phyloP scores from a whole-genome alignment of 2,329 filamentous ascomycete species.

The Bisporella sp. region DNA sequence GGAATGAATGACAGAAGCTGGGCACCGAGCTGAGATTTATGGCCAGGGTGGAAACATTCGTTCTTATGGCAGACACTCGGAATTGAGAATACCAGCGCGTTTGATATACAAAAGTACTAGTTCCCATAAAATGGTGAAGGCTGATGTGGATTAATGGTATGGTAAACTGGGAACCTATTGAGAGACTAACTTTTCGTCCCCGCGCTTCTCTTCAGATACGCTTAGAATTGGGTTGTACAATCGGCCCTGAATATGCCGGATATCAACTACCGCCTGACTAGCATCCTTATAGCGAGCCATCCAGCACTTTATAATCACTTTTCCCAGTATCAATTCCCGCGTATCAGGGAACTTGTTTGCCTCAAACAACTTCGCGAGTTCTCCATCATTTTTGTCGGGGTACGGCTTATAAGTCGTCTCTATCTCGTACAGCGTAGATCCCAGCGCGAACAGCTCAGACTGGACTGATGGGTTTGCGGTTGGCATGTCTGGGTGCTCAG shows the following conservation, averaged over 20 bases:
- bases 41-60: no score
- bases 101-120: no score
- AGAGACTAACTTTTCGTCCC: no score
- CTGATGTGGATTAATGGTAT: no score
- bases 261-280: constrained; percentile 3
- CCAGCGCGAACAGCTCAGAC: constrained; percentile 3
- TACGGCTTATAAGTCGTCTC: constrained; percentile 2
- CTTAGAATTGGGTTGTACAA: neutral
- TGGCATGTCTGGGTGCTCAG: constrained; percentile 4
- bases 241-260: constrained; percentile 1
- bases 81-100: no score
- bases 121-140: no score
- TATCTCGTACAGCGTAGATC: constrained; percentile 4
- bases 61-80: no score
- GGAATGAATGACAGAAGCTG: no score
- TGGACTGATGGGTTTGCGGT: constrained; percentile 1
- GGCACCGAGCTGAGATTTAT: no score
- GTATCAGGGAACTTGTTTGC: constrained; percentile 3
- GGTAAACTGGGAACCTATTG: no score
- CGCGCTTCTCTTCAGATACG: no score
- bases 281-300: constrained; percentile 4
- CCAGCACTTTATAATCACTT: constrained; percentile 5
- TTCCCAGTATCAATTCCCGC: constrained; percentile 1
- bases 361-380: constrained; percentile 1
- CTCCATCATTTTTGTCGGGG: constrained; percentile 5